These are phyloP conservation scores for Talaromyces sp. DNA, from an alignment of 2,329 filamentous ascomycete genomes.

Conservation along the genomic window DNA sequence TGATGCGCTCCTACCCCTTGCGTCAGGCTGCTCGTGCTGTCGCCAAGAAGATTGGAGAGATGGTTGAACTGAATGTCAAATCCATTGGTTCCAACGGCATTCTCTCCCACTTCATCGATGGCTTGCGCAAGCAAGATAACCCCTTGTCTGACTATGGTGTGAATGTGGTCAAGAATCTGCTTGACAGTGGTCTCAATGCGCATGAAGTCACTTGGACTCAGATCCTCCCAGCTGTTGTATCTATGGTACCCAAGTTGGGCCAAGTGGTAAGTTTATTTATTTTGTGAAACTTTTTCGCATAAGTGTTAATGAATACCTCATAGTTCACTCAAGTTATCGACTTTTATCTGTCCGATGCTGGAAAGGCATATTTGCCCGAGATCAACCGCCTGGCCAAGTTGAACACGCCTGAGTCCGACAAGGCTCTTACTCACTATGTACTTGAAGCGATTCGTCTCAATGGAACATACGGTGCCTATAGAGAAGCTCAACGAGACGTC, in stretches of 20 bases:
- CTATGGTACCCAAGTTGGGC: conserved; percentile 68
- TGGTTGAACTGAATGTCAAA: conserved; percentile 65
- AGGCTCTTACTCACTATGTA: conserved; percentile 64
- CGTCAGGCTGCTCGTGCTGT: conserved; percentile 58
- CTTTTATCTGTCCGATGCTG: conserved; percentile 63
- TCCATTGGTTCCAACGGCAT: conserved; percentile 54
- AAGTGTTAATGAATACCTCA: background rate
- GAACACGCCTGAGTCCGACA: conserved; percentile 57
- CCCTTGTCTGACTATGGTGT: conserved; percentile 62
- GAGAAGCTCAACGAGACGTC: conserved; percentile 50
- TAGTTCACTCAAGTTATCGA: conserved; percentile 70
- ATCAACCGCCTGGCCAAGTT: conserved; percentile 59
- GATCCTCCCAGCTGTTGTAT: conserved; percentile 64
- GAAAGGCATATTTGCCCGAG: conserved; percentile 55
- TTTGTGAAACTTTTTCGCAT: no score
- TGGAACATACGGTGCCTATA: conserved; percentile 60
- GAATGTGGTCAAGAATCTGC: conserved; percentile 62
- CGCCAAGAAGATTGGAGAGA: conserved; percentile 56
- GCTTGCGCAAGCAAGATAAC: conserved; percentile 51
- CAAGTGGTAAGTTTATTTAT: conserved; percentile 53
- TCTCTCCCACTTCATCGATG: conserved; percentile 52
- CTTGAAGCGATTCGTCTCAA: conserved; percentile 70
- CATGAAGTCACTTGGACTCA: conserved; percentile 70
- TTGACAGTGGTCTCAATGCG: conserved; percentile 60
- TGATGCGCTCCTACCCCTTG: conserved; percentile 63